A percentile compares a stretch with the other conserved stretches of the same genome.
These are phyloP conservation scores for Solanum tacnaense DNA, from an alignment of 257 asterid genomes.

Conservation along the genomic window DNA sequence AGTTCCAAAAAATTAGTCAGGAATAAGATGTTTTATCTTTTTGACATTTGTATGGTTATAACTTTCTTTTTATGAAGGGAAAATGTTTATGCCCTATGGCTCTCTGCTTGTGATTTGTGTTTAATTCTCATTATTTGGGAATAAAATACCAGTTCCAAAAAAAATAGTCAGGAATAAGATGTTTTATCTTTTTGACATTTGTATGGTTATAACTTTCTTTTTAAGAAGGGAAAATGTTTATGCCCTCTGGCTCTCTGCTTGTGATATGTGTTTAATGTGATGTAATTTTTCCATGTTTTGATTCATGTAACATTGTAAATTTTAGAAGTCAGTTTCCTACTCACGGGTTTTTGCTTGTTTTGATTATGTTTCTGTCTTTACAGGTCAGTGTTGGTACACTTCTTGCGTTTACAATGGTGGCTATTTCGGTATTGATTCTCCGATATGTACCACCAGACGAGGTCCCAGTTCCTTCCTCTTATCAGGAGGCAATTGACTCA, in stretches of 20 bases:
- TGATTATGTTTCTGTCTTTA: conserved; percentile 11
- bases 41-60: background rate
- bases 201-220: background rate
- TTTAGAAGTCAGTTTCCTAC: background rate
- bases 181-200: background rate
- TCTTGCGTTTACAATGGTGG: conserved; percentile 90
- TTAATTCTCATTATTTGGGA: background rate
- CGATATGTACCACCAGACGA: conserved; percentile 91
- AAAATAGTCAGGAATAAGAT: background rate
- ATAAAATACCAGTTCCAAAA: background rate
- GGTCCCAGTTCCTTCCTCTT: conserved; percentile 83
- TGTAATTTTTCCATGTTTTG: background rate
- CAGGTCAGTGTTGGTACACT: conserved; percentile 99
- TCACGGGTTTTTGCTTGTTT: background rate
- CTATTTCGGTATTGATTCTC: conserved; percentile 77
- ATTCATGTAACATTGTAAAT: background rate
- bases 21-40: background rate
- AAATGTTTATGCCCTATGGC: background rate
- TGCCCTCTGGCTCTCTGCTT: background rate
- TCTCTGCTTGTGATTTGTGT: background rate
- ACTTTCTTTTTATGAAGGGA: background rate
- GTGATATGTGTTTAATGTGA: background rate
- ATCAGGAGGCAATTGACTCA: conserved; percentile 79
- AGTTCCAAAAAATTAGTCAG: background rate
- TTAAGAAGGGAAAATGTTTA: background rate